phyloP scores from a whole-genome alignment of 345 rosid genomes.

The Murraya paniculata region DNA sequence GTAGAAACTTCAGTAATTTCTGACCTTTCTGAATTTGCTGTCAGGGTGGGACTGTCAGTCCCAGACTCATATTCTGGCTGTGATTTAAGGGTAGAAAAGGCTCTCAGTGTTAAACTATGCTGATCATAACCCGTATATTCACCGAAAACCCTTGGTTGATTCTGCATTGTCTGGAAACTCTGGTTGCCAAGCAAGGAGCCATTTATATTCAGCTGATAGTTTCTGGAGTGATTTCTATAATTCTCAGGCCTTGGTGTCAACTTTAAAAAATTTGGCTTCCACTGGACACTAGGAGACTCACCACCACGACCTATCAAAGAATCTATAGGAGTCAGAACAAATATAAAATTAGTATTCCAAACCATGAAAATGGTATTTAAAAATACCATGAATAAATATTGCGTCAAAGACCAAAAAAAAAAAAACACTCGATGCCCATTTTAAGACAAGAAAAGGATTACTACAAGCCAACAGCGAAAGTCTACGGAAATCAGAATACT shows the following conservation, averaged over 20 bases:
- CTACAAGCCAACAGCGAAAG: not conserved
- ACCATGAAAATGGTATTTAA: not conserved
- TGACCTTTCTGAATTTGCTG: slow-evolving; percentile 41
- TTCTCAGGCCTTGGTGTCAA: slow-evolving; percentile 28
- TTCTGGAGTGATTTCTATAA: slow-evolving; percentile 21
- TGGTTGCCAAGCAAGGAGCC: slow-evolving; percentile 30
- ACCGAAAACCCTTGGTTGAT: slow-evolving; percentile 18
- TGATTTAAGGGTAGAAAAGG: slow-evolving; percentile 22
- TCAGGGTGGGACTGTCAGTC: slow-evolving; percentile 38
- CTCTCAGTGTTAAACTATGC: slow-evolving; percentile 19
- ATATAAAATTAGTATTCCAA: not conserved
- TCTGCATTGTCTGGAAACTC: slow-evolving; percentile 28
- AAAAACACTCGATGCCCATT: not conserved
- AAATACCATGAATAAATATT: not conserved
- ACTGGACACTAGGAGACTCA: slow-evolving; percentile 23
- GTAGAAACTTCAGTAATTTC: slow-evolving; percentile 40
- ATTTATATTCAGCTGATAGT: slow-evolving; percentile 22
- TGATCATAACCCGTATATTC: slow-evolving; percentile 28
- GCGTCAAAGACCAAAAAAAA: not conserved
- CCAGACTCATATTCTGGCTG: slow-evolving; percentile 34
- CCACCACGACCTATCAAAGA: slow-evolving; percentile 19
- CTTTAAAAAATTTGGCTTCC: slow-evolving; percentile 15
- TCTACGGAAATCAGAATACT: not conserved
- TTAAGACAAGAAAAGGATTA: not conserved
- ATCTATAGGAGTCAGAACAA: slow-evolving; percentile 25